Evolutionary conservation across 345 rosid species (phyloP).

Genomic region (Sisymbrium irio): DNA sequence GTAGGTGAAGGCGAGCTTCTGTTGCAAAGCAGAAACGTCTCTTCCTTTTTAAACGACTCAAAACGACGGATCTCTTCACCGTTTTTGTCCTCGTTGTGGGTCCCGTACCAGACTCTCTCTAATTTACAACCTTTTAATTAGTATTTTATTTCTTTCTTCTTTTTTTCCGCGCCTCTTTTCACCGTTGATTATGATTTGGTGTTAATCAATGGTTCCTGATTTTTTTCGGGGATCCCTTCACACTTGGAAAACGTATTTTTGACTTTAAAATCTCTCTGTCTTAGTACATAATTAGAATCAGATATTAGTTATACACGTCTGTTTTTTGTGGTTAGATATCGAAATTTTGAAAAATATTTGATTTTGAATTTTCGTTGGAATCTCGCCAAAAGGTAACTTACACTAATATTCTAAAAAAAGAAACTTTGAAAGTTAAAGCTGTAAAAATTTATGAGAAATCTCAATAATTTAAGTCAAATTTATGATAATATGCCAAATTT

Average conservation of each 20-base stretch:
- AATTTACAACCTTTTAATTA: background rate
- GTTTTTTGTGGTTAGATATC: background rate
- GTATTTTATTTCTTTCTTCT: background rate
- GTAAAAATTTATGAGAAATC: background rate
- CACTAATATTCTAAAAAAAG: background rate
- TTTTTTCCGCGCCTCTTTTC: background rate
- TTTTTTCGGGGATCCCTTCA: background rate
- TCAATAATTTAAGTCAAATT: background rate
- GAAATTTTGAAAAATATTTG: background rate
- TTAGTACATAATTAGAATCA: background rate
- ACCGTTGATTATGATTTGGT: conserved; percentile 34
- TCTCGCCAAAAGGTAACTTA: background rate
- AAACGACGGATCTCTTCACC: conserved; percentile 26
- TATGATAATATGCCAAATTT: background rate
- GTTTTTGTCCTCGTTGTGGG: conserved; percentile 23
- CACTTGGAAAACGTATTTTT: conserved; percentile 27
- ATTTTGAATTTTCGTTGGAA: background rate
- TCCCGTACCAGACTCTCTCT: conserved; percentile 15
- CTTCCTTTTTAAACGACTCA: conserved; percentile 2
- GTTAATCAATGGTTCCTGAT: conserved; percentile 12
- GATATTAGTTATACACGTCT: background rate
- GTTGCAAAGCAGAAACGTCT: conserved; percentile 29
- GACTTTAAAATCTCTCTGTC: conserved; percentile 20
- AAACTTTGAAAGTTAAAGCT: background rate
- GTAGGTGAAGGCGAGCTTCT: conserved; percentile 37